Evolutionary conservation across 163 green algal species (phyloP), one percentile per base, ranked within the genome.

Genomic region (Chlamydomonas reinhardtii): DNA sequence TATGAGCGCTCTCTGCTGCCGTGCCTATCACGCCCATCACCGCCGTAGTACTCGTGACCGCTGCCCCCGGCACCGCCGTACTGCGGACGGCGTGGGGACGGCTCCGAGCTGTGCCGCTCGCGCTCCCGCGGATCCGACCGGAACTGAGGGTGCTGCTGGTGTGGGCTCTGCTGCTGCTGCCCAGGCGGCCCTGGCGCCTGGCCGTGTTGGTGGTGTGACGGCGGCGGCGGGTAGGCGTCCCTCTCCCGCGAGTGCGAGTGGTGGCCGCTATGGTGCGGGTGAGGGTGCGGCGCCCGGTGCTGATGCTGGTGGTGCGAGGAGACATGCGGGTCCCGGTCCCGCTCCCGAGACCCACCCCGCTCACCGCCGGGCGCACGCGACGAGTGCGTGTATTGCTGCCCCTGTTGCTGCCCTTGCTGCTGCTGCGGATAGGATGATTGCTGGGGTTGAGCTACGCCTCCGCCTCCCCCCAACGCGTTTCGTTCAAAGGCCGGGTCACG

Each of bases 401-500:
- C 34, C 32, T 64, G 54, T 0, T n/a, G 39, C 31, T 29, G 14
- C 75, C 31, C 24, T 19, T 70, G 66, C 5, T 70, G 79, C 79
- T 72, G 37, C 16, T n/a, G 52, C 48, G 48, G 73, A n/a, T 78
- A 62, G 22, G 77, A 43, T 32, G 35, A 29, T 37, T 62, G 72
- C 27, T 76, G 70, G 5, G 64, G 5, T 8, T 48, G 39, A 8
- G 39, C 39, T 48, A 5, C 64, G 59, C 19, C 56, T 22, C 19
- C 20, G 5, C 8, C 56, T 64, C 48, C 48, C 9, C 48, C 48
- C 48, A 56, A 56, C 48, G 48, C 48, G n/a, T 84, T 64, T 2
- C 76, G 76, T 17, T 83, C 76, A 37, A 74, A 83, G 25, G 76
- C 76, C 29, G 76, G 39, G 24, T 84, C 64, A 5, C 76, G 77